Base-by-base conservation (phyloP, 31 red algal genomes). In the Endocladia muricata region DNA sequence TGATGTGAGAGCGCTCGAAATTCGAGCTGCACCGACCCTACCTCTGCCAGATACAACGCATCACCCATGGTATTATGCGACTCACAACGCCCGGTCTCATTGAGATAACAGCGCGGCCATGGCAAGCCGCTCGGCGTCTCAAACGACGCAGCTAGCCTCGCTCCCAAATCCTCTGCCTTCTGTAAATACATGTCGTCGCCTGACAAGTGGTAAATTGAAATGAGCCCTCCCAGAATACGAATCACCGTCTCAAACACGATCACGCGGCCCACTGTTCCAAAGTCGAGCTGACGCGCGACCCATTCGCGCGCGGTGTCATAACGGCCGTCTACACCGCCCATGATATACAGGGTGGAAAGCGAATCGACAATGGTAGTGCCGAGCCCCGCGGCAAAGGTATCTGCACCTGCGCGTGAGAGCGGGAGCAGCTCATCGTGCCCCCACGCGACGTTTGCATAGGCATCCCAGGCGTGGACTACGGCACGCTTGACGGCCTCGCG, bases 171-270 rank as follows among this genome's bases (percentile, higher is more conserved):
- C 58, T 89, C 91, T 0, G 91, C 91, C 49, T 88, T 89, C 7
- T 77, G 19, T 37, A 83, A 41, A 52, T 63, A 94, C 44, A 94
- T 62, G 25, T 34, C 42, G 28, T 94, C 91, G 19, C 91, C 91
- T 41, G 72, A 74, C 22, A 94, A 71, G 33, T 94, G 91, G 49
- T 84, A 88, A 21, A 86, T 81, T 7, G 89, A 92, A 29, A 97
- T 11, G 28, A 97, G 69, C 11, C 94, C 88, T 38, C 94, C 94
- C 1, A 97, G 35, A 31, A 89, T 78, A 31, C 94, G 94, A 76
- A 97, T 97, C 5, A 82, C 87, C 0, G 88, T 89, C 62, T 97
- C 94, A 78, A 97, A 97, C 40, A 92, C 80, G 11, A 76, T 88
- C 13, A 97, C 94, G n/a, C 71, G 70, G 37, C 78, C 78, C 2